A percentile compares a stretch with the other conserved stretches of the same genome.
Evolutionary conservation across 1,284 basidiomycete species (phyloP).

Genomic region (Malassezia obtusa): DNA sequence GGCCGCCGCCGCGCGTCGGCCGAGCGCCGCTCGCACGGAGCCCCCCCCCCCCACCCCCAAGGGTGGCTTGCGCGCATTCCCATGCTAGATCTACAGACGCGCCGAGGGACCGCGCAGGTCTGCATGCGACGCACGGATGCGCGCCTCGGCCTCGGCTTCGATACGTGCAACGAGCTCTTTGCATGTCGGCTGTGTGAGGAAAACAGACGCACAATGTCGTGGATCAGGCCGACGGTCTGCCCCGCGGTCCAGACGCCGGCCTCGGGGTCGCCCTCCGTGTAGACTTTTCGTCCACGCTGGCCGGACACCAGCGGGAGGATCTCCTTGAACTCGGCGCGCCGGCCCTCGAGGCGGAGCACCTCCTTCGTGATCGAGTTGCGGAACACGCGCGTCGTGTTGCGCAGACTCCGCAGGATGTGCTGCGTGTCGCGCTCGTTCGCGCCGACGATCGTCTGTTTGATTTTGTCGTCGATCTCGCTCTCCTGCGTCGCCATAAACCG

Average conservation of each 20-base stretch:
- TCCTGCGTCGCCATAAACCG: constrained; percentile 64
- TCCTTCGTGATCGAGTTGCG: constrained; percentile 70
- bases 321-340: constrained; percentile 80
- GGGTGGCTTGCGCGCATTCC: no score
- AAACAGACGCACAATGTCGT: constrained; percentile 57
- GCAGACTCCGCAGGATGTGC: constrained; percentile 73
- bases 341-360: constrained; percentile 70
- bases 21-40: no score
- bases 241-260: constrained; percentile 79
- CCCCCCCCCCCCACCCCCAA: no score
- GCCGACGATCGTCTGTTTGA: constrained; percentile 78
- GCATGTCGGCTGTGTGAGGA: constrained; percentile 57
- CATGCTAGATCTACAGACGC: background rate
- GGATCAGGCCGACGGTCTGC: constrained; percentile 69
- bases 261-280: constrained; percentile 73
- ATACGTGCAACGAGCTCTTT: constrained; percentile 62
- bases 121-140: constrained; percentile 41
- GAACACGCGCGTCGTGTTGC: constrained; percentile 79
- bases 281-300: constrained; percentile 64
- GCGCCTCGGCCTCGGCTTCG: constrained; percentile 66
- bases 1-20: background rate
- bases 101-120: background rate
- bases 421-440: constrained; percentile 67
- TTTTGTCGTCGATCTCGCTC: constrained; percentile 74
- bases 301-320: constrained; percentile 68